Conservation (phyloP, 371 early-diverging fungal genomes). For the Apophysomyces variabilis region DNA sequence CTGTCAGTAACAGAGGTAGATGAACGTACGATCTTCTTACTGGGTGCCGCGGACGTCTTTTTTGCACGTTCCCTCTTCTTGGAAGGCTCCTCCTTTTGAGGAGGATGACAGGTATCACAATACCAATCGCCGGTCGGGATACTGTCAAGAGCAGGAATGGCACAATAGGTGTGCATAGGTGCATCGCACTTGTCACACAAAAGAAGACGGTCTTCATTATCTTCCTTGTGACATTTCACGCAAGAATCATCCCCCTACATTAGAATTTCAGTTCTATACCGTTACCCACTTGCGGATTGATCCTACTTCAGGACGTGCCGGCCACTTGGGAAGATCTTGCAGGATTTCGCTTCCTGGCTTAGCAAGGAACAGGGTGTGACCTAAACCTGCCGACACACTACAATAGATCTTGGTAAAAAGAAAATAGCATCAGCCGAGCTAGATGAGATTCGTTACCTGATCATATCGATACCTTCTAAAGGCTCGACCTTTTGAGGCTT, state of each 20-base stretch:
- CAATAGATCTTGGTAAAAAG: slow-evolving; percentile 3
- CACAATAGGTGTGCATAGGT: slow-evolving; percentile 56
- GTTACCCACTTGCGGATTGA: not conserved
- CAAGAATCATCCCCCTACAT: slow-evolving; percentile 47
- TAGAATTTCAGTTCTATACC: not conserved
- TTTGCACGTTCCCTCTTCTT: slow-evolving; percentile 4
- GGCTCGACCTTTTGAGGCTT: slow-evolving; percentile 49
- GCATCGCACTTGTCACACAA: slow-evolving; percentile 62
- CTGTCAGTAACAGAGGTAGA: not conserved
- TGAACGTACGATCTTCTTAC: not conserved
- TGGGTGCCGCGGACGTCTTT: not conserved
- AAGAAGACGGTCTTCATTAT: slow-evolving; percentile 57
- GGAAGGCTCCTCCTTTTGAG: not conserved
- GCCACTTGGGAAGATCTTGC: slow-evolving; percentile 50
- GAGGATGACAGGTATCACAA: slow-evolving; percentile 27
- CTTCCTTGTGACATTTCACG: slow-evolving; percentile 48
- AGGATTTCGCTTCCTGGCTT: slow-evolving; percentile 46
- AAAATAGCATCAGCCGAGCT: not conserved
- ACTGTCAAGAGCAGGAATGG: slow-evolving; percentile 46
- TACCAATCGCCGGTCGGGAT: slow-evolving; percentile 32
- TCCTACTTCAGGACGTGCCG: slow-evolving; percentile 26
- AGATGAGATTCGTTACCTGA: slow-evolving; percentile 21
- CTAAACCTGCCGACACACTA: slow-evolving; percentile 40
- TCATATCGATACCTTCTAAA: slow-evolving; percentile 38
- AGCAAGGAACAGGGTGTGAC: slow-evolving; percentile 44